Conservation (phyloP, 1,284 basidiomycete genomes). For the Gomphus bonarii region DNA sequence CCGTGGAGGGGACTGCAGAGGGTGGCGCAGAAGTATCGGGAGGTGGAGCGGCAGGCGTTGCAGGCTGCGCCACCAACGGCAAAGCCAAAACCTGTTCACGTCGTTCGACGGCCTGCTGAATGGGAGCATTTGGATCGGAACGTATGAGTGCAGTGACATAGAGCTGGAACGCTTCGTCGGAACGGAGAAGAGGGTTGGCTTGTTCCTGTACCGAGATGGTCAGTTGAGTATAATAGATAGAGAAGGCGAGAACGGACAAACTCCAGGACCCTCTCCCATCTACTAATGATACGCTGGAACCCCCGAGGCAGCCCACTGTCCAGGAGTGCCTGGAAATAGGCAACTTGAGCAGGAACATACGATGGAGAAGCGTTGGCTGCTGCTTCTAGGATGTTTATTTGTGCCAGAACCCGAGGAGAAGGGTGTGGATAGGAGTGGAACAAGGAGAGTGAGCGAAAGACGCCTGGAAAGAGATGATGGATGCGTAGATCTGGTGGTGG, state of each 20-base stretch:
- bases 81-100: slow-evolving; percentile 33
- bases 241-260: slow-evolving; percentile 43
- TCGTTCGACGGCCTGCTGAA: slow-evolving; percentile 52
- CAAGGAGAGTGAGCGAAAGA: slow-evolving; percentile 17
- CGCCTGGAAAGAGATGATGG: background rate
- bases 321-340: slow-evolving; percentile 55
- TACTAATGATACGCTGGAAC: slow-evolving; percentile 58
- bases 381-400: slow-evolving; percentile 60
- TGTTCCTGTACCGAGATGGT: slow-evolving; percentile 37
- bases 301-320: slow-evolving; percentile 55
- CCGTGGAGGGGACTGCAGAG: slow-evolving; percentile 19
- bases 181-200: slow-evolving; percentile 52
- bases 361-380: slow-evolving; percentile 62
- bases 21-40: slow-evolving; percentile 41
- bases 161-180: slow-evolving; percentile 57
- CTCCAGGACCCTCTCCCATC: slow-evolving; percentile 75
- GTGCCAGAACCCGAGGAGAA: slow-evolving; percentile 53
- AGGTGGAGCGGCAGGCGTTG: background rate
- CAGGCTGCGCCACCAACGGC: background rate
- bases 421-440: slow-evolving; percentile 21
- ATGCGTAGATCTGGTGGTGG: background rate
- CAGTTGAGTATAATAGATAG: background rate
- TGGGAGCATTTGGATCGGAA: slow-evolving; percentile 43
- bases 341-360: slow-evolving; percentile 56
- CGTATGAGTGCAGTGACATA: slow-evolving; percentile 62